These are phyloP conservation scores for Barnettozyma hawaiiensis DNA, from an alignment of 1,139 yeast genomes.

Conservation along the genomic window DNA sequence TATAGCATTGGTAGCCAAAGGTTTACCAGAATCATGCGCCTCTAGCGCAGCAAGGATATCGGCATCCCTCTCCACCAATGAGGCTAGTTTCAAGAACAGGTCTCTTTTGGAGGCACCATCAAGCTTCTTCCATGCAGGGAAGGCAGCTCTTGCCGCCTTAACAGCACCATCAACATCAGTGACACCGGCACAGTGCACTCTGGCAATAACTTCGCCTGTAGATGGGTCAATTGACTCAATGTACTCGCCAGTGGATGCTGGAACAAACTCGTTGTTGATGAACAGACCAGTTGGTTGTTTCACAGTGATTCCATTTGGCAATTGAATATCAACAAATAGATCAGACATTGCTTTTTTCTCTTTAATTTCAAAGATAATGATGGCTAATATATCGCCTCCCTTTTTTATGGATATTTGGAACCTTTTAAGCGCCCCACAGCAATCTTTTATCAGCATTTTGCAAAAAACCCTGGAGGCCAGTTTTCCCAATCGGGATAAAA, in stretches of 20 bases:
- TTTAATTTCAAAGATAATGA: not conserved
- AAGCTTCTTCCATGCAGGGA: conserved; percentile 47
- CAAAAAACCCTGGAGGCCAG: not conserved
- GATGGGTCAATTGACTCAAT: conserved; percentile 54
- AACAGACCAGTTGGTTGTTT: conserved; percentile 58
- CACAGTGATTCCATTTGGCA: conserved; percentile 22
- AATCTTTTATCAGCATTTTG: not conserved
- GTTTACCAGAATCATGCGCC: conserved; percentile 64
- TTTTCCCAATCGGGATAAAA: not conserved
- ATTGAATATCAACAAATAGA: conserved; percentile 16
- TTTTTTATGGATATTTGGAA: not conserved
- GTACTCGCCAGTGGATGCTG: conserved; percentile 45
- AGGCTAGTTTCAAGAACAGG: conserved; percentile 46
- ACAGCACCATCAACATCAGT: conserved; percentile 79
- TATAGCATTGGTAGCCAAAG: conserved; percentile 44
- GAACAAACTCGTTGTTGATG: conserved; percentile 52
- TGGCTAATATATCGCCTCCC: no score
- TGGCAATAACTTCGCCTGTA: conserved; percentile 60
- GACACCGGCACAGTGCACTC: conserved; percentile 60
- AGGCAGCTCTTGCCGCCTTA: conserved; percentile 63
- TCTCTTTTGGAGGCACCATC: conserved; percentile 45
- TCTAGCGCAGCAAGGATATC: conserved; percentile 52
- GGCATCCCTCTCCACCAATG: conserved; percentile 43
- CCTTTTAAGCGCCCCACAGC: not conserved
- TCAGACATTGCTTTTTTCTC: conserved; percentile 15